Conservation (phyloP, 331 rosid genomes). For the Acacia pycnantha region DNA sequence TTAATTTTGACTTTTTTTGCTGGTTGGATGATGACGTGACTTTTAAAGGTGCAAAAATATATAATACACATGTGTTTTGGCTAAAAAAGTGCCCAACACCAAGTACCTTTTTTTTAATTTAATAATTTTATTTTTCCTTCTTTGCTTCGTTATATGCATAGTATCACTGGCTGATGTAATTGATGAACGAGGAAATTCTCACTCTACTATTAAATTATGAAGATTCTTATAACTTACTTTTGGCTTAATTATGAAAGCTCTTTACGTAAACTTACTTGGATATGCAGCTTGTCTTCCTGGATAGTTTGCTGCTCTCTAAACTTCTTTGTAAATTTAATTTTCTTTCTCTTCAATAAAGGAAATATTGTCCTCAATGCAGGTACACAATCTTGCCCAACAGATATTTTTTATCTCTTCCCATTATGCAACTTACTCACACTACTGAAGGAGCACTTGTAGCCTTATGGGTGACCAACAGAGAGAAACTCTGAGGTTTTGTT, state of each 20-base stretch:
- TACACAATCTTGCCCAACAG: slow-evolving; percentile 83
- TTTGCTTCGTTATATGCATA: not conserved
- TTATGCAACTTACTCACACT: slow-evolving; percentile 70
- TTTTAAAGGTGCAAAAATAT: too few relatives aligned
- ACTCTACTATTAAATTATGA: not conserved
- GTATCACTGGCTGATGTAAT: slow-evolving; percentile 4
- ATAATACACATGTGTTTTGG: too few relatives aligned
- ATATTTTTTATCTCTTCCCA: slow-evolving; percentile 73
- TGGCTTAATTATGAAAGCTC: not conserved
- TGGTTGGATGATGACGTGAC: too few relatives aligned
- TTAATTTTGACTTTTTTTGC: too few relatives aligned
- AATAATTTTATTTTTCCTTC: too few relatives aligned
- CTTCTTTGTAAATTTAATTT: too few relatives aligned
- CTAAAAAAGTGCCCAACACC: too few relatives aligned
- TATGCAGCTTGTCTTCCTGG: too few relatives aligned
- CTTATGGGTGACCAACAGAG: slow-evolving; percentile 94
- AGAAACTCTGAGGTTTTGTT: slow-evolving; percentile 77
- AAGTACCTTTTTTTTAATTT: too few relatives aligned
- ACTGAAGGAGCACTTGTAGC: slow-evolving; percentile 86
- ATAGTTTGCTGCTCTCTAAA: too few relatives aligned
- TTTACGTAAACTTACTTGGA: slow-evolving; percentile 12
- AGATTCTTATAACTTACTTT: too few relatives aligned
- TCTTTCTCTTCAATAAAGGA: too few relatives aligned
- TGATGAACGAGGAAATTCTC: not conserved
- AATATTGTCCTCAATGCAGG: slow-evolving; percentile 51